Base-by-base conservation (phyloP, 805 yeast species). In the Hyphopichia homilentoma region DNA sequence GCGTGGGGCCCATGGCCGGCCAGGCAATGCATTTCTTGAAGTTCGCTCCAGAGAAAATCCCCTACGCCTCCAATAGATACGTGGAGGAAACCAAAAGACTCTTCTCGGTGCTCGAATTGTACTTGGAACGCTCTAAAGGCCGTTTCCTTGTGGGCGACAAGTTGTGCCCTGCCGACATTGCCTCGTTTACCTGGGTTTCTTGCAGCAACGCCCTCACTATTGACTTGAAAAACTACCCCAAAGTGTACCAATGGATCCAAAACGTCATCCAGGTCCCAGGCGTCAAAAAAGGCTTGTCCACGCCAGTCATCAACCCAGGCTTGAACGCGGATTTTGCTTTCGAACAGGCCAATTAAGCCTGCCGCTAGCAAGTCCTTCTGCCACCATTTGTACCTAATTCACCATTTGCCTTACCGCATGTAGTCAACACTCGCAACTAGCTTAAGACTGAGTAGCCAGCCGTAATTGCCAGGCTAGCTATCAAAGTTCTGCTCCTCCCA, bases 1-100 rank as follows among this genome's bases (percentile, higher is more conserved):
- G 72, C 70, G 11, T 58, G 70, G 77, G 76, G 16, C 79, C 81
- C 33, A 69, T 64, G 62, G 73, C 66, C 41, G 81, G 81, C 9
- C 79, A 75, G 45, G 68, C 68, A 25, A 48, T 52, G 38, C 75
- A 69, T 47, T 75, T 74, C 46, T 21, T 36, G 3, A 18, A 30
- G 5, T 63, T 35, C 42, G 71, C 77, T 5, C 49, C 57, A 0
- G 79, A 70, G 35, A 67, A 73, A 43, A 44, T 70, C 26, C 74
- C 68, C 17, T 74, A 70, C 43, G 80, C 65, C n/a, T 68, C 70
- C 34, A 54, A 67, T 23, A 60, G 81, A 41, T 76, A 27, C 16
- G 9, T 44, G 7, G 59, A 53, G 16, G 81, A 77, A 41, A 61
- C 75, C 5, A 50, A 61, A 15, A 59, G 81, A 40, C 56, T 75